Conservation (phyloP, 2,329 filamentous ascomycete species). For the Cytospora piceicola region DNA sequence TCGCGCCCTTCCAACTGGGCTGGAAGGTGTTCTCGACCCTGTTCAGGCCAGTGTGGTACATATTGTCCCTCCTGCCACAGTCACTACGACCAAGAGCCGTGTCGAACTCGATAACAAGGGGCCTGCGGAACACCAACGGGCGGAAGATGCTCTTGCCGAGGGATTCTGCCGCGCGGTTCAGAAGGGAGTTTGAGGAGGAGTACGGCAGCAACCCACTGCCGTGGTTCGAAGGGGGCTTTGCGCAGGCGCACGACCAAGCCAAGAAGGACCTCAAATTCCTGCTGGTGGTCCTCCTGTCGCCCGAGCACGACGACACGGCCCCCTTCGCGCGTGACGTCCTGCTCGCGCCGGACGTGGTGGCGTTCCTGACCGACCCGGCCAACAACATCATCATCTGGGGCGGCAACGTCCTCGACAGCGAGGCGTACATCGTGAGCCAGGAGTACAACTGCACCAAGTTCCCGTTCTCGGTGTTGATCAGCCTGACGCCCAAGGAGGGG, state of each 20-base stretch:
- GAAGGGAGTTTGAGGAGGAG: constrained; percentile 92
- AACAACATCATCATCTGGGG: constrained; percentile 91
- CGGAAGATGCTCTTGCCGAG: constrained; percentile 79
- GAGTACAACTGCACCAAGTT: constrained; percentile 91
- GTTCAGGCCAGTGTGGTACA: constrained; percentile 73
- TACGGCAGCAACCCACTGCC: constrained; percentile 72
- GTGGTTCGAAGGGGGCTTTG: constrained; percentile 87
- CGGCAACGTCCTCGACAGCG: constrained; percentile 88
- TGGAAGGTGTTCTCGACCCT: constrained; percentile 72
- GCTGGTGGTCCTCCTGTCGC: constrained; percentile 83
- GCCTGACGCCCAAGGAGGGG: constrained; percentile 82
- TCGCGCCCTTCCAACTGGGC: constrained; percentile 75
- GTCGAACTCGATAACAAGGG: constrained; percentile 56
- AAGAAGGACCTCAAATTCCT: constrained; percentile 92
- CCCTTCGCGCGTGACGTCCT: constrained; percentile 83
- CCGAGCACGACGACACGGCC: constrained; percentile 91
- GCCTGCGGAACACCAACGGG: constrained; percentile 65
- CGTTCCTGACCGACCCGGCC: constrained; percentile 72
- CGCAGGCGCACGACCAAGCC: constrained; percentile 85
- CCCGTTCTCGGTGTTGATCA: constrained; percentile 84
- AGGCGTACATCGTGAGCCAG: constrained; percentile 90
- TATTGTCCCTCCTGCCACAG: constrained; percentile 81
- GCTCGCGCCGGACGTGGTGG: constrained; percentile 71
- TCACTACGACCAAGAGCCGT: constrained; percentile 59
- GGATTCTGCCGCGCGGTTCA: constrained; percentile 86